Conservation (phyloP, 139 green algal species). For the Monoraphidium neglectum region DNA sequence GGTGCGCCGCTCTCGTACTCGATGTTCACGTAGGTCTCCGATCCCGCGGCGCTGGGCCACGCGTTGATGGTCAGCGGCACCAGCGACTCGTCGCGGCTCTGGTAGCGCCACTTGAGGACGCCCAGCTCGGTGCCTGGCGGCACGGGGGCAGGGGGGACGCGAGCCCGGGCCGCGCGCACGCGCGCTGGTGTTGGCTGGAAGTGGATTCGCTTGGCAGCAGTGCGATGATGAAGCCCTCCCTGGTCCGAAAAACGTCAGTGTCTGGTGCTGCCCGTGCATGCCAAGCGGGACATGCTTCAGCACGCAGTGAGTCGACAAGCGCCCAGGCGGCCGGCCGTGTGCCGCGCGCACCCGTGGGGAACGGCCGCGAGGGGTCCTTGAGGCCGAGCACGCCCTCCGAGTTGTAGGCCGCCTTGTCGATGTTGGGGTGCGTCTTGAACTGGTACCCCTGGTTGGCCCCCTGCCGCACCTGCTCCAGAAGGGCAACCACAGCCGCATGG, state of each 20-base stretch:
- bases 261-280: too few relatives aligned
- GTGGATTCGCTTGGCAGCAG: too few relatives aligned
- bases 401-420: constrained; percentile 94
- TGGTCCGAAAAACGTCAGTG: too few relatives aligned
- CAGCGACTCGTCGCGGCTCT: constrained; percentile 70
- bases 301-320: too few relatives aligned
- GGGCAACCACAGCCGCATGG: not conserved
- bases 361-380: constrained; percentile 93
- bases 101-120: constrained; percentile 97
- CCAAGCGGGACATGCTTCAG: too few relatives aligned
- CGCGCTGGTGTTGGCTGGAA: too few relatives aligned
- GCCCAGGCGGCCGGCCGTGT: too few relatives aligned
- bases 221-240: too few relatives aligned
- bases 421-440: constrained; percentile 99
- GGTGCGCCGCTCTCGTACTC: constrained; percentile 91
- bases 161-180: too few relatives aligned
- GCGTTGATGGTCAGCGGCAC: constrained; percentile 92
- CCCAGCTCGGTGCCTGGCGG: constrained; percentile 69
- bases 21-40: constrained; percentile 95
- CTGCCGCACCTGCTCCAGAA: constrained; percentile 20
- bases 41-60: constrained; percentile 90
- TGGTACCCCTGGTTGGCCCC: constrained; percentile 86
- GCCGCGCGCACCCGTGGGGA: constrained; percentile 77
- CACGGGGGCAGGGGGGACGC: too few relatives aligned
- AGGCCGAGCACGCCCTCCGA: constrained; percentile 79